These are phyloP conservation scores for Podospora australis DNA, from an alignment of 495 filamentous ascomycete species.

Conservation along the genomic window DNA sequence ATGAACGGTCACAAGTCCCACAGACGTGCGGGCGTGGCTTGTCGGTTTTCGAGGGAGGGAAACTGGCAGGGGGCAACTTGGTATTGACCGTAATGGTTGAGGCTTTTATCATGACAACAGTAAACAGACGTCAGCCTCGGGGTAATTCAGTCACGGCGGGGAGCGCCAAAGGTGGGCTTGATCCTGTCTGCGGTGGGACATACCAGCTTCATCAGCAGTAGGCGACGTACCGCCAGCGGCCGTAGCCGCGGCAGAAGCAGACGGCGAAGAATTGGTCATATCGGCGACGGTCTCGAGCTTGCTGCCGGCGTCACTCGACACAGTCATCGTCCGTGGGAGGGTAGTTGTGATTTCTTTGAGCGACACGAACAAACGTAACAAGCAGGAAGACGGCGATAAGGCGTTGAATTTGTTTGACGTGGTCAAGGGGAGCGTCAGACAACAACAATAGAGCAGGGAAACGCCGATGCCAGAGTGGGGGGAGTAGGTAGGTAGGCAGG, in stretches of 20 bases:
- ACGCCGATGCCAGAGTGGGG: not conserved
- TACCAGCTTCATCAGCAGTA: constrained; percentile 32
- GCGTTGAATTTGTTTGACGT: constrained; percentile 13
- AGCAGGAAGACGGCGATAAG: not conserved
- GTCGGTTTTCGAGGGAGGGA: constrained; percentile 86
- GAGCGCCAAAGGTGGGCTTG: not conserved
- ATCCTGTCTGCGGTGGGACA: constrained; percentile 8
- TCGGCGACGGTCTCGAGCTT: constrained; percentile 23
- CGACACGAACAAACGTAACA: not conserved
- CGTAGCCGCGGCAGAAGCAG: constrained; percentile 15
- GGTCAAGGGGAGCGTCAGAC: constrained; percentile 1
- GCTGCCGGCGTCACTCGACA: constrained; percentile 24
- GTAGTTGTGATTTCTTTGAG: constrained; percentile 1
- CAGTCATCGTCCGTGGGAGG: constrained; percentile 23
- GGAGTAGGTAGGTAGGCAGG: constrained; percentile 8
- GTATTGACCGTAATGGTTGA: constrained; percentile 49
- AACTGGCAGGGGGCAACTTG: constrained; percentile 38
- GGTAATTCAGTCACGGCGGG: not conserved
- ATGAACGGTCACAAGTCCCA: constrained; percentile 85
- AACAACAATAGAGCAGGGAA: not conserved
- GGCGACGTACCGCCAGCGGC: constrained; percentile 17
- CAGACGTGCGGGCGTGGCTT: constrained; percentile 96
- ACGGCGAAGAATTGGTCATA: constrained; percentile 30
- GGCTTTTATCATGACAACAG: constrained; percentile 22
- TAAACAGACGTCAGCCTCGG: constrained; percentile 17